Evolutionary conservation across 31 red algal species (phyloP), one percentile per base, ranked within the genome.

Genomic region (Asparagopsis taxiformis): DNA sequence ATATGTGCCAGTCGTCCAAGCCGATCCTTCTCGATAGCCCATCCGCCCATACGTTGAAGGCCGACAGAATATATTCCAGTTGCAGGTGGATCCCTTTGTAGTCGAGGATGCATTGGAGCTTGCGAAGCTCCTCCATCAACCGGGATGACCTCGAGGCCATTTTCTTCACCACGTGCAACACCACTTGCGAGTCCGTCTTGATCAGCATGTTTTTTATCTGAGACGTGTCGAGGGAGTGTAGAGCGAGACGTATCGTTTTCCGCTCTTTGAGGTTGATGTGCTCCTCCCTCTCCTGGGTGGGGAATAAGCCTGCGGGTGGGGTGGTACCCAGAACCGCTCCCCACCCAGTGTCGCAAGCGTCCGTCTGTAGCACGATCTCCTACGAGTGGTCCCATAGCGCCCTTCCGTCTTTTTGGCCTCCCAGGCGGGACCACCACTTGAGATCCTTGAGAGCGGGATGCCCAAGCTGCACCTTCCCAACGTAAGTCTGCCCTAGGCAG

Each of bases 361-460:
- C 57, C 2, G 57, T 32, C 16, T 22, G n/a, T 2, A 32, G 25
- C 26, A 16, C 17, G 2, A 30, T 16, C 4, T 32, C 25, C 1
- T 16, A 32, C 17, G 5, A 2, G 21, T 22, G 57, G 2, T 61
- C 1, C 31, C 2, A 3, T 32, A 30, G 25, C 26, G 4, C 3
- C 1, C 57, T 1, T 3, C 57, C 57, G 2, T 28, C 22, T 2
- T 26, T 4, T 26, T 46, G 41, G 13, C 41, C 13, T 13, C 57
- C 22, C 2, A 61, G 57, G 19, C 17, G 57, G 1, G 26, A 16
- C 57, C 57, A 61, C 26, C 25, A 61, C 2, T 32, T 8, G 19
- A 61, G 57, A 30, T 61, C 57, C 23, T 61, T 61, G 26, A 32
- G 25, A 6, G 57, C 57, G 2, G 22, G 25, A 26, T 61, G 25